Evolutionary conservation across 345 rosid species (phyloP), one percentile per base, ranked within the genome.

Genomic region (Noccaea bulbosa): DNA sequence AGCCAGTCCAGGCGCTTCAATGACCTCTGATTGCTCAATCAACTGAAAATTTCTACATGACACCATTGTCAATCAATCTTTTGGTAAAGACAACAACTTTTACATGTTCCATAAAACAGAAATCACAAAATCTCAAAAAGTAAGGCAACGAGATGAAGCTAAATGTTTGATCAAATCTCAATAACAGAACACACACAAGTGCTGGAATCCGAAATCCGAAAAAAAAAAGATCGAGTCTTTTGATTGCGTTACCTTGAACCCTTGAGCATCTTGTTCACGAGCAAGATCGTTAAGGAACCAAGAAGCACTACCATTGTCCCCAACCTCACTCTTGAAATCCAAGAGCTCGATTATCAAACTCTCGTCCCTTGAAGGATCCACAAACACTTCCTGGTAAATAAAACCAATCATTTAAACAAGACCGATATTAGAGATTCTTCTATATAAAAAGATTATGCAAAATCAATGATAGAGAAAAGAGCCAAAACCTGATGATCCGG

Each of bases 231-330:
- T 4, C 15, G 22, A 7, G 6, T 1, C 10, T 50, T 49, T 27
- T 54, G n/a, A 12, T 79, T 88, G 20, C 20, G 20, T 79, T 88
- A 93, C 98, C 79, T 78, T 74, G 69, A 70, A 78, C 5, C 85
- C 88, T 74, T 84, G 89, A 5, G 92, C 97, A 22, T 88, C 88
- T 70, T 91, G 92, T 30, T 87, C 95, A 15, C 47, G 70, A 17
- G 88, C 84, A 68, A 90, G 92, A 79, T 90, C 92, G 8, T 78
- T 80, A 68, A 90, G 90, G 72, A 88, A 90, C 97, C 97, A 88
- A 32, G 77, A 68, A 7, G 92, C 92, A 74, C 93, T 85, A 10
- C 80, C 86, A 53, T 67, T 58, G 58, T 88, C 92, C 0, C 49
- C 83, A 73, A 88, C 83, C 12, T 90, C 92, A 60, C 65, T 67